Evolutionary conservation across 2,329 filamentous ascomycete species (phyloP), one percentile per base, ranked within the genome.

Genomic region (Verticillium nonalfalfae): DNA sequence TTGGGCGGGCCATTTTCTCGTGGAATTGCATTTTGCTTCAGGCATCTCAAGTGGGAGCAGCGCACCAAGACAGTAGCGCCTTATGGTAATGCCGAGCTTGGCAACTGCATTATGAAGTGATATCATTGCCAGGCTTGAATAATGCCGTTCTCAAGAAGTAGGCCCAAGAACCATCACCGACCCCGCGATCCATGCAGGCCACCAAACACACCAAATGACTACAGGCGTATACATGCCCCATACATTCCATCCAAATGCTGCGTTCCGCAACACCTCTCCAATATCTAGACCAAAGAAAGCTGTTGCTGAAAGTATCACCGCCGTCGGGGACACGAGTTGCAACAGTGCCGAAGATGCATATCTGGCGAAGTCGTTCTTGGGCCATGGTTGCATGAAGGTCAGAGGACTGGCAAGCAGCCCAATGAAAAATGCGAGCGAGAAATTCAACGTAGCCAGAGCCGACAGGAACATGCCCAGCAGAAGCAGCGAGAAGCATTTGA

Each of bases 131-230:
- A n/a, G 35, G 11, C 7, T 18, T 21, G 18, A 3, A 52, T 3
- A 1, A 33, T 40, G 18, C 36, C 9, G 18, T 50, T 58, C 50
- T 26, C 31, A 15, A 7, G 59, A 33, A 33, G 63, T 54, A 14
- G 63, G 59, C 5, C 82, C 82, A 60, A 85, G 74, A 55, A 87
- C 78, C 31, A 84, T 77, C 6, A 87, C 73, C 62, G 79, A 78
- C 1, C 83, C 90, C 7, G 87, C 83, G 40, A 95, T 74, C 93
- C 93, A 97, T 7, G 91, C 92, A 0, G 93, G 93, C 90, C 92
- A 95, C 93, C 93, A 97, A 54, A 97, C 87, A 72, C 92, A 90
- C 91, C 93, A 97, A n/a, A 97, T 83, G 11, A 96, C 86, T 18
- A 97, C 86, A 63, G 91, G 89, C 1, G 93, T 96, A 79, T 93